Evolutionary conservation across 306 rosid genomes (phyloP), one percentile per base, ranked within the genome.

Genomic region (Benincasa hispida): DNA sequence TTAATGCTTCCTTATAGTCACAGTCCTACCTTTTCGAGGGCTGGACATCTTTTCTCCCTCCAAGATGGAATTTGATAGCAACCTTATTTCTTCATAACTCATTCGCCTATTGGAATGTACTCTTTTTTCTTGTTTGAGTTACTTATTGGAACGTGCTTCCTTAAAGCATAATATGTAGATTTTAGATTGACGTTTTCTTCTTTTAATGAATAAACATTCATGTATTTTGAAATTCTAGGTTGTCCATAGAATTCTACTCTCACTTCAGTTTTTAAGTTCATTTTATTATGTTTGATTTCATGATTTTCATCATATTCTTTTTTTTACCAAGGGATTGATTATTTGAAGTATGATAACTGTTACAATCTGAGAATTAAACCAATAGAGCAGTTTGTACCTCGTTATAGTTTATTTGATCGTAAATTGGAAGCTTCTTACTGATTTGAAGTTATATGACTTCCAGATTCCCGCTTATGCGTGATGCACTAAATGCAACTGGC

Each of bases 391-490:
- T 92, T 63, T 34, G 76, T 48, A 82, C 74, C 81, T 87, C 56
- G 76, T 82, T 84, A 54, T 22, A 54, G 72, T 83, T 61, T 72
- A 45, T 25, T 67, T 74, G 55, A 55, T 75, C 37, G 56, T 54
- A 2, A 45, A 48, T 80, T 51, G 18, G 77, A 79, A 63, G 70
- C 61, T 73, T 37, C 75, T 34, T 69, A 58, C 77, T 85, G 79
- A 86, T 77, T 62, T 76, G 78, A 81, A 77, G 76, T 77, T 69
- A 45, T 22, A 45, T 84, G 72, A 55, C 54, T 80, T 88, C 79
- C 93, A 94, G 99, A 73, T 94, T 86, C 84, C 97, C 99, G 47
- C 97, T 93, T 37, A 94, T 94, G 99, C 91, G 96, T n/a, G 89
- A 90, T 76, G 97, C 99, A 72, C 86, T 94, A 67, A 90, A 88